phyloP scores from a whole-genome alignment of 768 basidiomycete genomes.

The Podaxis pistillaris region DNA sequence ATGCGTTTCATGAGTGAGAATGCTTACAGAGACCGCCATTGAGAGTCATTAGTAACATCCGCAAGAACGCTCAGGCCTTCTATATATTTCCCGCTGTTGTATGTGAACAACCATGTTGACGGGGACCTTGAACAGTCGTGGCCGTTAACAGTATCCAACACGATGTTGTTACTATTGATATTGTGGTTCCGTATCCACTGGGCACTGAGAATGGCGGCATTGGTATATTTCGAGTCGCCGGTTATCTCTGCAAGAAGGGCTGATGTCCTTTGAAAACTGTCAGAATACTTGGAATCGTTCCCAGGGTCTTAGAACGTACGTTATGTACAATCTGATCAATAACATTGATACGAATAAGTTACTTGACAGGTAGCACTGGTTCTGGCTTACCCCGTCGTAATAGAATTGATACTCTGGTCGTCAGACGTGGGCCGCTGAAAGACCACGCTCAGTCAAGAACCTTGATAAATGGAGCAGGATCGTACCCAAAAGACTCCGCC shows the following conservation, averaged over 20 bases:
- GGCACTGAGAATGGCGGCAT: slow-evolving; percentile 45
- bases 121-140: slow-evolving; percentile 47
- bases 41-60: slow-evolving; percentile 37
- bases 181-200: slow-evolving; percentile 49
- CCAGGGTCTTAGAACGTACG: slow-evolving; percentile 25
- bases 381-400: slow-evolving; percentile 45
- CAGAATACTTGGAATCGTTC: neutral
- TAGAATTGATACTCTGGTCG: slow-evolving; percentile 45
- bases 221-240: slow-evolving; percentile 39
- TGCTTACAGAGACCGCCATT: slow-evolving; percentile 42
- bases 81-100: slow-evolving; percentile 53
- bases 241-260: slow-evolving; percentile 48
- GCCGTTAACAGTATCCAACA: slow-evolving; percentile 47
- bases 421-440: slow-evolving; percentile 40
- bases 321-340: slow-evolving; percentile 34
- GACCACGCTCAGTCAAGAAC: neutral
- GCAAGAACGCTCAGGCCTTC: slow-evolving; percentile 49
- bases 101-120: slow-evolving; percentile 48
- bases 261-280: slow-evolving; percentile 35
- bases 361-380: neutral
- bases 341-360: neutral
- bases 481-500: slow-evolving; percentile 57
- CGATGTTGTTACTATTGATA: slow-evolving; percentile 37
- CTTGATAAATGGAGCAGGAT: neutral
- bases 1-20: neutral